Percentiles rank a stretch among this genome's conserved stretches.
Evolutionary conservation across 345 rosid species (phyloP).

Genomic region (Garcia nutans): DNA sequence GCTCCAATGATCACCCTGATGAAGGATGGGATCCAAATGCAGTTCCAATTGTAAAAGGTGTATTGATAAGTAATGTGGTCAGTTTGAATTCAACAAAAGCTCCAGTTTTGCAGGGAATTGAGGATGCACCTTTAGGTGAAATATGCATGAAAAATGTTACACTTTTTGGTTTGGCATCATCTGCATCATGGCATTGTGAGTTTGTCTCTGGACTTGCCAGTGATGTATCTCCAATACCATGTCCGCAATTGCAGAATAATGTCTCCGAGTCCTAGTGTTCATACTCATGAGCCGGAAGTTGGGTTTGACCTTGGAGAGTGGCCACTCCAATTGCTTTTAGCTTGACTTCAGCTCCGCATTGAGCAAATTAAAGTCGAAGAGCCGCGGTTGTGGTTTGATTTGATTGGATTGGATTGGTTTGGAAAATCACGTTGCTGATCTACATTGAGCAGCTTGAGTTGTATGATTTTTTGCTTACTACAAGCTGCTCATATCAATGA

Average conservation of each 20-base stretch:
- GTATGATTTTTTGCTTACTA: not conserved
- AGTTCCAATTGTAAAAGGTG: conserved; percentile 66
- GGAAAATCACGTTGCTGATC: not conserved
- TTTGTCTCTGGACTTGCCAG: conserved; percentile 65
- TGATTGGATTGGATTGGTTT: not conserved
- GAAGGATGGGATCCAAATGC: conserved; percentile 83
- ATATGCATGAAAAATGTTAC: conserved; percentile 80
- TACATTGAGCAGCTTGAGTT: not conserved
- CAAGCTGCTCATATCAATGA: not conserved
- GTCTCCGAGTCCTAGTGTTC: conserved; percentile 43
- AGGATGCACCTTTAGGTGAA: conserved; percentile 56
- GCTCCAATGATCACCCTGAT: conserved; percentile 91
- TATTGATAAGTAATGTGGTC: conserved; percentile 56
- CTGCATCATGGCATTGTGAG: conserved; percentile 74
- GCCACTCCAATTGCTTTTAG: not conserved
- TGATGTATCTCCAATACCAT: conserved; percentile 60
- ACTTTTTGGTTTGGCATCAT: conserved; percentile 45
- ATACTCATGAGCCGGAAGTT: conserved; percentile 11
- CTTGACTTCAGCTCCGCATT: not conserved
- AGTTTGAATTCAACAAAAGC: conserved; percentile 77
- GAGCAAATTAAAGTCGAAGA: conserved; percentile 10
- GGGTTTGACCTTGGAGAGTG: not conserved
- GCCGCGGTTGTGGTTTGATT: not conserved
- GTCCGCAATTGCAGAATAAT: conserved; percentile 61
- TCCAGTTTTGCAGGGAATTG: conserved; percentile 68